Base-by-base conservation (phyloP, 2,329 filamentous ascomycete species). In the Cercospora sp. region DNA sequence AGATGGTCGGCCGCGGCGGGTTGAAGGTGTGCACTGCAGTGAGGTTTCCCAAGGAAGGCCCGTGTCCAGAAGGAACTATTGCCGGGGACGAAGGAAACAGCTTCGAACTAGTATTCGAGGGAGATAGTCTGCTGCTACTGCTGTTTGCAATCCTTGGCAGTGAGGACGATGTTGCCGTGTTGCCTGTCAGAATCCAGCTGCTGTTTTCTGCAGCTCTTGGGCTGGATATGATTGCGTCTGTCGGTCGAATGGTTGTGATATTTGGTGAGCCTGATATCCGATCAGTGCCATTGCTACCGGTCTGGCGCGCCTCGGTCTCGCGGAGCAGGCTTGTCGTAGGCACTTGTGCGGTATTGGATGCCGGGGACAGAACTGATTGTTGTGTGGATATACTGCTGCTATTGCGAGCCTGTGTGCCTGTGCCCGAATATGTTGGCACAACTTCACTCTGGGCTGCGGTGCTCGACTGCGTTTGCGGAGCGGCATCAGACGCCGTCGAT, bases 1-100 rank as follows among this genome's bases (percentile, higher is more conserved):
- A 78, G 26, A 59, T 64, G 6, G 59, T 64, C n/a, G 60, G 64
- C 12, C 36, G 59, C 13, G 66, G 66, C 28, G 58, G 68, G 30
- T 66, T 30, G 16, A 63, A 64, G 36, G 65, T 28, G 5, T 30
- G 40, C 36, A 51, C 60, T 10, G 63, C 31, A 6, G 63, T 59
- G 5, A 55, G 20, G 5, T 68, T 58, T 33, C 5, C 53, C 10
- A 33, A 18, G 6, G 26, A 23, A 0, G 42, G 30, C 4, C 23
- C 36, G 26, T 55, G 33, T 36, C 58, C 45, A 23, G 30, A 30
- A 13, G 26, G 18, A 13, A 45, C 26, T 26, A 40, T 31, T 42
- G 23, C 3, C 23, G 13, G 13, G 51, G 61, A 48, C 9, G 53
- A 33, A 58, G 53, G 26, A 33, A n/a, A 8, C 28, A 58, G 53